Percentiles rank a stretch among this genome's conserved stretches.
phyloP scores from a whole-genome alignment of 1,284 basidiomycete species.

The Cryptococcus sp. region DNA sequence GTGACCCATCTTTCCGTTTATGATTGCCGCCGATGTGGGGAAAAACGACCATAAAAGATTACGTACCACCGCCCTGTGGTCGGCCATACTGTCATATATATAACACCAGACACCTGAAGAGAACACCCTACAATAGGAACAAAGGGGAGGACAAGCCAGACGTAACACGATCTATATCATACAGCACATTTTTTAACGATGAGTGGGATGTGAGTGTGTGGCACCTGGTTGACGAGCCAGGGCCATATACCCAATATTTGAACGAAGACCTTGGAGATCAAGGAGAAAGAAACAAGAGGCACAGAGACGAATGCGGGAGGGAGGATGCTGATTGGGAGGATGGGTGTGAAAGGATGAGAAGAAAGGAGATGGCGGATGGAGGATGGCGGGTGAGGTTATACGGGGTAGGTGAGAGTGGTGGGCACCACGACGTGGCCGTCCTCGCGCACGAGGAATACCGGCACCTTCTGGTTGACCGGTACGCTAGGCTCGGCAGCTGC shows the following conservation, averaged over 20 bases:
- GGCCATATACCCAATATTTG: too few relatives aligned
- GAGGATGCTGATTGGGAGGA: background rate
- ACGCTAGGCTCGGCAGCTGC: slow-evolving; percentile 45
- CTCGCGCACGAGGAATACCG: slow-evolving; percentile 77
- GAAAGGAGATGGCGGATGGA: background rate
- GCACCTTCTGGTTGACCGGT: slow-evolving; percentile 54
- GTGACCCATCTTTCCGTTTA: too few relatives aligned
- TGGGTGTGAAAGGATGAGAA: background rate
- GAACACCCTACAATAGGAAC: background rate
- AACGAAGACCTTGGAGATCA: background rate
- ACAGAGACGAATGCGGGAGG: background rate
- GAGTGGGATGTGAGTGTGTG: too few relatives aligned
- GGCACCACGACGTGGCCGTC: slow-evolving; percentile 86
- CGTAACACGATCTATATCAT: background rate
- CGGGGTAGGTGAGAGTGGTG: slow-evolving; percentile 74
- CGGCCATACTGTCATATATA: too few relatives aligned
- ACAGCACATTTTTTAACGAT: too few relatives aligned
- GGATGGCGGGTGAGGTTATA: background rate
- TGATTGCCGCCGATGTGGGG: too few relatives aligned
- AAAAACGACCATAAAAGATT: too few relatives aligned
- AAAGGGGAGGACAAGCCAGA: background rate
- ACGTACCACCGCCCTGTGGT: too few relatives aligned
- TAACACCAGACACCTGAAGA: too few relatives aligned
- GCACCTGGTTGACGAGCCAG: too few relatives aligned
- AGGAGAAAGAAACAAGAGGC: background rate